Evolutionary conservation across 2,329 filamentous ascomycete species (phyloP), one percentile per base, ranked within the genome.

Genomic region (Whalleya microplaca): DNA sequence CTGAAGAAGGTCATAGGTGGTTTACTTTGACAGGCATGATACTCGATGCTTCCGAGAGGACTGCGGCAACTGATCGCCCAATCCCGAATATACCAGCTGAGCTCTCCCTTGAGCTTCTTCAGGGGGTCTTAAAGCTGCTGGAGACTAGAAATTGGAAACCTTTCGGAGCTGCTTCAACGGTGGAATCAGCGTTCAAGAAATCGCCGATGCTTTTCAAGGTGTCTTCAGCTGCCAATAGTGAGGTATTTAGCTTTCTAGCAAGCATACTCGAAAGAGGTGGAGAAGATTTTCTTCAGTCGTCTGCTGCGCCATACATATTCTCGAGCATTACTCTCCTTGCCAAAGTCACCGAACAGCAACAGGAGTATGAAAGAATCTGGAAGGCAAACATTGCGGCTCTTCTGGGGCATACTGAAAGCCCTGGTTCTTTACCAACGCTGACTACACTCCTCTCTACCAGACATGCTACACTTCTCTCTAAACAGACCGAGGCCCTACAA

Each of bases 1-100:
- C 84, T 9, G 79, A 86, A 6, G 83, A 89, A 65, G 87, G 87
- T 0, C 78, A 80, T 45, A 86, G 90, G 0, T 91, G 91, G 75
- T 88, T 90, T 58, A 75, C 81, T 1, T 73, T 92, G 9, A 78
- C 78, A 0, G 78, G 78, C 1, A 73, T 76, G 19, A 73, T 85
- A 3, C 72, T 79, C 32, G 66, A 69, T 37, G 67, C 67, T 64
- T 58, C 74, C 66, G 48, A 69, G 71, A 58, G 53, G 61, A 64
- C 65, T 6, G 18, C 54, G 18, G 45, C 46, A 8, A 61, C 62
- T 21, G 64, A 66, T 21, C 63, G 55, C 45, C 63, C 60, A 8
- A 68, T 73, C 2, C 65, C 71, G 2, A 65, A 72, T 53, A 59
- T 72, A 18, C 57, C 73, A 40, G 44, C 58, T 18, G 37, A 59